These are phyloP conservation scores for Hypoxylon cercidicola DNA, from an alignment of 495 filamentous ascomycete genomes.

Conservation along the genomic window DNA sequence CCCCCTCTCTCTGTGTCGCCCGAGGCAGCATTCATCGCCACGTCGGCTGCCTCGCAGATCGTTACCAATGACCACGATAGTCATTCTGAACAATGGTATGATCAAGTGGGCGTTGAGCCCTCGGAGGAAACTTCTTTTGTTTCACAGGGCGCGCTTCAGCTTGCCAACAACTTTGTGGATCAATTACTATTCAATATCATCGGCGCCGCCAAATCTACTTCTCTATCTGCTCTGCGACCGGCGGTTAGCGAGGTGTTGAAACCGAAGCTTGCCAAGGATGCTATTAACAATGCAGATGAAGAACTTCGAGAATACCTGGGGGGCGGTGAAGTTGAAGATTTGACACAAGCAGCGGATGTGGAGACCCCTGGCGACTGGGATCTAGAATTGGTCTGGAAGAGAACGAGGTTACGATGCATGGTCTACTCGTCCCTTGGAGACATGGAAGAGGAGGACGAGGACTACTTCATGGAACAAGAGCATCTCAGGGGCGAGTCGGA, in stretches of 20 bases:
- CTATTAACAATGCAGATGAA: conserved; percentile 87
- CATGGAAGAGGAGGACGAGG: conserved; percentile 97
- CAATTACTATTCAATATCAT: conserved; percentile 92
- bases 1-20: conserved; percentile 76
- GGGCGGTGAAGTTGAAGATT: conserved; percentile 76
- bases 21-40: conserved; percentile 86
- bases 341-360: conserved; percentile 63
- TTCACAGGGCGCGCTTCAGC: conserved; percentile 75
- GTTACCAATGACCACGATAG: conserved; percentile 87
- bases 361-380: conserved; percentile 75
- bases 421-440: conserved; percentile 97
- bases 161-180: conserved; percentile 94
- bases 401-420: conserved; percentile 93
- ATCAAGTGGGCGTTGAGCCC: conserved; percentile 70
- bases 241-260: conserved; percentile 90
- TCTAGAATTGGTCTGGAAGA: conserved; percentile 87
- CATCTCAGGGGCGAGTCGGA: conserved; percentile 66
- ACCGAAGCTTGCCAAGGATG: conserved; percentile 85
- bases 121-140: conserved; percentile 76
- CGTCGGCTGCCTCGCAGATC: conserved; percentile 89
- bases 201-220: conserved; percentile 80
- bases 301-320: conserved; percentile 90
- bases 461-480: conserved; percentile 80
- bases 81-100: conserved; percentile 71
- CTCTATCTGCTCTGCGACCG: conserved; percentile 78